These are phyloP conservation scores for Anthracocystis panici-leucophaei DNA, from an alignment of 1,284 basidiomycete species.

Conservation along the genomic window DNA sequence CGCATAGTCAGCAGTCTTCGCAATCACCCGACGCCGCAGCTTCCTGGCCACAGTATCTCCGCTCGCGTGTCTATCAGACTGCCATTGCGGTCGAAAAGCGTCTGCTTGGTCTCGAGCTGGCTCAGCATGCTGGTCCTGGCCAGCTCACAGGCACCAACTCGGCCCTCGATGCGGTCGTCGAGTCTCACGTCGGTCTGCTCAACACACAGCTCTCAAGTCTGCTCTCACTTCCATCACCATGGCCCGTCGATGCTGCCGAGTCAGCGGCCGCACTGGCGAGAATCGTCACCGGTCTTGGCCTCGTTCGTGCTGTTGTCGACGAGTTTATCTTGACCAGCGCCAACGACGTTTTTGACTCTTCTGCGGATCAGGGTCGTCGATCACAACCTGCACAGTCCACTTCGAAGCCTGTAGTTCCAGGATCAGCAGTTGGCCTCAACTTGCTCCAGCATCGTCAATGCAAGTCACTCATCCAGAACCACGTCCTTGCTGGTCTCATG, in stretches of 20 bases:
- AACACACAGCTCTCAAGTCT: constrained; percentile 43
- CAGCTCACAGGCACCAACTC: constrained; percentile 21
- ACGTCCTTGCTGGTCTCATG: constrained; percentile 53
- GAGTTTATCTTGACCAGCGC: constrained; percentile 50
- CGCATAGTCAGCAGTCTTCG: constrained; percentile 34
- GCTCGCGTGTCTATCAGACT: constrained; percentile 51
- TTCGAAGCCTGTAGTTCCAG: constrained; percentile 36
- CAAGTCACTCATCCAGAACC: constrained; percentile 54
- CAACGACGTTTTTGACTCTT: constrained; percentile 39
- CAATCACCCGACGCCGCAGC: constrained; percentile 22
- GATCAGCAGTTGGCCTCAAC: constrained; percentile 51
- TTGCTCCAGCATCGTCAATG: constrained; percentile 56
- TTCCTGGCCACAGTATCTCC: constrained; percentile 52
- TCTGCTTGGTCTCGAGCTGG: constrained; percentile 50
- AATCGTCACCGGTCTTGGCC: constrained; percentile 44
- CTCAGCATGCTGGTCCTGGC: constrained; percentile 41
- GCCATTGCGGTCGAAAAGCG: constrained; percentile 56
- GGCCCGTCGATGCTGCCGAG: constrained; percentile 39
- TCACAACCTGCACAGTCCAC: constrained; percentile 15
- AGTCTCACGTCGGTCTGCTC: constrained; percentile 40
- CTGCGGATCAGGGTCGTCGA: constrained; percentile 26
- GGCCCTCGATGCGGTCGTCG: constrained; percentile 26
- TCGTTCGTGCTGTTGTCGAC: constrained; percentile 49
- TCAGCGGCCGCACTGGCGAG: constrained; percentile 23
- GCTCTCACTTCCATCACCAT: constrained; percentile 36